Evolutionary conservation across 768 basidiomycete species (phyloP).

Genomic region (Termitomyces titanicus): DNA sequence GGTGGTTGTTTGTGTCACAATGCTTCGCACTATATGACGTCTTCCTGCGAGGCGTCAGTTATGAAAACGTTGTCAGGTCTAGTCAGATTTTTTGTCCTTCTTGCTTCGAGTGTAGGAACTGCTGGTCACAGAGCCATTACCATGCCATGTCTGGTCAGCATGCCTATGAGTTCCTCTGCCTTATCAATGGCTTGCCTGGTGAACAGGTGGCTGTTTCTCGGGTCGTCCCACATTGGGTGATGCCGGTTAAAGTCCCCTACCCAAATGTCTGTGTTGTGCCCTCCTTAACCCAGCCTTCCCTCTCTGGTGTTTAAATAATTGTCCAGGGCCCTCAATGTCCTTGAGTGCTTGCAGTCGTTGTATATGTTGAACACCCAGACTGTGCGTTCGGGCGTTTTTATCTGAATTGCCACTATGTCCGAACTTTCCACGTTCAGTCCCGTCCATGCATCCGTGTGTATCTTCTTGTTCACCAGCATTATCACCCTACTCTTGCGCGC

Average conservation of each 20-base stretch:
- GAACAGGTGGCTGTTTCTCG: conserved; percentile 24
- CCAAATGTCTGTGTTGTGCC: conserved; percentile 17
- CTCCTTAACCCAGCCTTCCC: background rate
- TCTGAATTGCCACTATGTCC: background rate
- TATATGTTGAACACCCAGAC: background rate
- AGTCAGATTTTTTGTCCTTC: background rate
- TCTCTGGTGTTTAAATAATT: background rate
- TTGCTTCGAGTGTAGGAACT: background rate
- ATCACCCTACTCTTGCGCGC: background rate
- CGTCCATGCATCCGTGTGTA: conserved; percentile 1
- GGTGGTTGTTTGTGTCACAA: background rate
- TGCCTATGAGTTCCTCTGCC: conserved; percentile 11
- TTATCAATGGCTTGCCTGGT: conserved; percentile 3
- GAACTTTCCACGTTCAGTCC: background rate
- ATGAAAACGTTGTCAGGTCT: background rate
- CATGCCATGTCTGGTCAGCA: background rate
- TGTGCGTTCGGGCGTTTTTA: background rate
- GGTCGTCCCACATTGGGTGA: conserved; percentile 35
- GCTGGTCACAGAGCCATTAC: background rate
- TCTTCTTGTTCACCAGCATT: background rate
- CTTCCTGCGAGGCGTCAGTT: background rate
- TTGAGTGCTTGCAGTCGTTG: background rate
- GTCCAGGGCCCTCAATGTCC: background rate
- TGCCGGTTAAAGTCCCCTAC: conserved; percentile 38
- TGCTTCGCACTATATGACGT: background rate